A percentile compares a stretch with the other conserved stretches of the same genome.
Conservation (phyloP, 1,139 yeast species). For the Zygosaccharomyces sapae region DNA sequence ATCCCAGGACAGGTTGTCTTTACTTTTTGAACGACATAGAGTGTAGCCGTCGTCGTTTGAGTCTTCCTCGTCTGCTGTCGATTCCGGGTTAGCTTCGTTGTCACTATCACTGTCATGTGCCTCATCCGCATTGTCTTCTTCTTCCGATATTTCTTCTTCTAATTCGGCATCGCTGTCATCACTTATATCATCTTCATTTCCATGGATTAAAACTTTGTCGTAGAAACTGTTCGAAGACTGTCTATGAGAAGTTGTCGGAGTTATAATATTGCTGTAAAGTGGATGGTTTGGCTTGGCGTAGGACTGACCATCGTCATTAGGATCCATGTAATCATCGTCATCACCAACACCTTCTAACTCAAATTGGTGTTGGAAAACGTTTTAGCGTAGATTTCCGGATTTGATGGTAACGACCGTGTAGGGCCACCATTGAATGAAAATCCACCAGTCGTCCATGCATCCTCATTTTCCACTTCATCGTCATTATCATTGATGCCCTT, state of each 20-base stretch:
- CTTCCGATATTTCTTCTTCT: constrained; percentile 24
- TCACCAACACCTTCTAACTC: constrained; percentile 21
- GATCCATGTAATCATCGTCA: constrained; percentile 53
- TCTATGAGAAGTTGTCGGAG: constrained; percentile 22
- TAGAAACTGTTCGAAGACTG: constrained; percentile 22
- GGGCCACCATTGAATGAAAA: constrained; percentile 16
- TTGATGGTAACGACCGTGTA: constrained; percentile 16
- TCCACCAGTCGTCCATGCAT: constrained; percentile 15
- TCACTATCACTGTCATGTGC: constrained; percentile 12
- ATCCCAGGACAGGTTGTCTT: constrained; percentile 41
- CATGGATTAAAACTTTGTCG: constrained; percentile 16
- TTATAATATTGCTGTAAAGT: constrained; percentile 42
- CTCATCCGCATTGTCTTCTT: constrained; percentile 15
- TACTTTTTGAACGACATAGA: constrained; percentile 42
- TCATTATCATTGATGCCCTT: too few species aligned
- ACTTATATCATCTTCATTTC: constrained; percentile 22
- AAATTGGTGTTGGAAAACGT: constrained; percentile 29
- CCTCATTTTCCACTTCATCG: constrained; percentile 19
- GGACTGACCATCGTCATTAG: constrained; percentile 76
- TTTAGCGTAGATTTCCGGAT: constrained; percentile 18
- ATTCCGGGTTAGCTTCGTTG: constrained; percentile 12
- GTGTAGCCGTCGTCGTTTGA: constrained; percentile 35
- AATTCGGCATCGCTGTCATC: constrained; percentile 28
- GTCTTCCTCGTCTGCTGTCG: constrained; percentile 16
- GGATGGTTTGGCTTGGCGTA: constrained; percentile 61